A percentile compares a stretch with the other conserved stretches of the same genome.
Evolutionary conservation across 345 rosid genomes (phyloP).

Genomic region (Theobroma cacao): DNA sequence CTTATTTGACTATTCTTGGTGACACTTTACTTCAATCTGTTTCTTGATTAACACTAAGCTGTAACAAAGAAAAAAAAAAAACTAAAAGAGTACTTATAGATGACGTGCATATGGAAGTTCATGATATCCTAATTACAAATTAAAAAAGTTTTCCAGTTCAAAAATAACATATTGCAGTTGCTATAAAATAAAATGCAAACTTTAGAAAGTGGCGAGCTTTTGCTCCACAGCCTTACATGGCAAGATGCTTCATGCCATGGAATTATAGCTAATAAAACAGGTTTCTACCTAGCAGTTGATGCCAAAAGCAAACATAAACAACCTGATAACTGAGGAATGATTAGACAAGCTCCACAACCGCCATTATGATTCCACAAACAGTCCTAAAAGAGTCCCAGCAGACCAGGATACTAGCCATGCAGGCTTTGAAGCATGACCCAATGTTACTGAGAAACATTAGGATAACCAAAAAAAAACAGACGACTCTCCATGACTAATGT

Average conservation of each 20-base stretch:
- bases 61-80: not conserved
- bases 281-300: not conserved
- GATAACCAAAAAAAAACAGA: not conserved
- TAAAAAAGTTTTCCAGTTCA: not conserved
- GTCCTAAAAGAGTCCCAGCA: not conserved
- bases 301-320: not conserved
- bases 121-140: not conserved
- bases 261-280: not conserved
- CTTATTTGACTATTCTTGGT: not conserved
- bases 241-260: not conserved
- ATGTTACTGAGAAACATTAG: not conserved
- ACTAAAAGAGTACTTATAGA: not conserved
- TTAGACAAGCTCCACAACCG: not conserved
- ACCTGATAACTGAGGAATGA: not conserved
- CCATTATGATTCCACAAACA: not conserved
- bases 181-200: not conserved
- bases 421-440: not conserved
- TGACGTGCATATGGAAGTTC: not conserved
- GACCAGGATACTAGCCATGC: not conserved
- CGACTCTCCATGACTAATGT: not conserved
- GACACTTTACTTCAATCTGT: not conserved
- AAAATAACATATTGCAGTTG: not conserved
- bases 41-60: not conserved
- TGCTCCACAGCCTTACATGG: constrained; percentile 1
- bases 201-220: not conserved